phyloP scores from a whole-genome alignment of 495 filamentous ascomycete species.

The Penicillium taxi region DNA sequence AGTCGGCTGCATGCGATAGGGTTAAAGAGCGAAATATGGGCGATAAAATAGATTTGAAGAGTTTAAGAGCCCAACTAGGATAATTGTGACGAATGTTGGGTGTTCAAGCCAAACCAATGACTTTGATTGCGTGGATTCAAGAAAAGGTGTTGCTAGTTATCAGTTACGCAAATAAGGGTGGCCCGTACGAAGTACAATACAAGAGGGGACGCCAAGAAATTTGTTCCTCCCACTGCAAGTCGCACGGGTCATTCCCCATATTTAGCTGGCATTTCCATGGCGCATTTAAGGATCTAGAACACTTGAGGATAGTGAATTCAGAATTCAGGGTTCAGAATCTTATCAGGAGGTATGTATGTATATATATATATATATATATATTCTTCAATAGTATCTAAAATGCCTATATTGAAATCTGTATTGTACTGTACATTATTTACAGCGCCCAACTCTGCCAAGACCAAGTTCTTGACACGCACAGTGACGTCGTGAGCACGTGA shows the following conservation, averaged over 20 bases:
- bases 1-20: slow-evolving; percentile 26
- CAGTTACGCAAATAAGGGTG: slow-evolving; percentile 1
- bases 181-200: slow-evolving; percentile 11
- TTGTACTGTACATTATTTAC: too few species aligned
- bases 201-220: background rate
- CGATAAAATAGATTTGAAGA: slow-evolving; percentile 1
- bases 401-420: too few species aligned
- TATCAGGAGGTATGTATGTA: too few species aligned
- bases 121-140: slow-evolving; percentile 20
- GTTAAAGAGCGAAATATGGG: background rate
- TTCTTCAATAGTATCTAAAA: too few species aligned
- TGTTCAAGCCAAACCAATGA: slow-evolving; percentile 24
- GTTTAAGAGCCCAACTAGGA: slow-evolving; percentile 3
- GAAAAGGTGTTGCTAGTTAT: slow-evolving; percentile 6
- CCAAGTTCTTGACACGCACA: too few species aligned
- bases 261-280: slow-evolving; percentile 7
- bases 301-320: too few species aligned
- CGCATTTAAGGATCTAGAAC: too few species aligned
- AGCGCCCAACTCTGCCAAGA: too few species aligned
- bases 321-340: too few species aligned
- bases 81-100: slow-evolving; percentile 23
- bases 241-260: too few species aligned
- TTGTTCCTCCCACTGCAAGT: slow-evolving; percentile 1
- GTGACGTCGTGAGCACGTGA: too few species aligned
- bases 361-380: too few species aligned